Conservation (phyloP, 176 grass and related monocot species). For the Raddia guianensis region DNA sequence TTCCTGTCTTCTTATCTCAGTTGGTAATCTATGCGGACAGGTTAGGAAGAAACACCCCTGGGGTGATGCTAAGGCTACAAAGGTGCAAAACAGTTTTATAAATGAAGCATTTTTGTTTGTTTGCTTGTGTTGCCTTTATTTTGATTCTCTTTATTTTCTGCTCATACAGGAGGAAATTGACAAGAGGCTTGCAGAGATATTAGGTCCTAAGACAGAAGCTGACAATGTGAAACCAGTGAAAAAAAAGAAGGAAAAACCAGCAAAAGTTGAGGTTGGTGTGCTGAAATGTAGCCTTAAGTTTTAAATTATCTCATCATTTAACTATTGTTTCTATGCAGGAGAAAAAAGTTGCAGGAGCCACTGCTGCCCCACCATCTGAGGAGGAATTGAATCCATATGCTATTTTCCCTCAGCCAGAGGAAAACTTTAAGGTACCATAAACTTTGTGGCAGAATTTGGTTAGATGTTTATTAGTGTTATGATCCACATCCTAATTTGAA, state of each 20-base stretch:
- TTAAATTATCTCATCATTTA: constrained; percentile 20
- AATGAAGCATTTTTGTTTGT: neutral
- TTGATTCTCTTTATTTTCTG: constrained; percentile 24
- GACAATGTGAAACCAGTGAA: constrained; percentile 94
- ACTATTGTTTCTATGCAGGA: constrained; percentile 53
- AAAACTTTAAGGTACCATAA: constrained; percentile 78
- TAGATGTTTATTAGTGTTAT: neutral
- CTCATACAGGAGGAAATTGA: constrained; percentile 84
- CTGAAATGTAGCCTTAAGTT: neutral
- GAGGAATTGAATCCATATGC: constrained; percentile 93
- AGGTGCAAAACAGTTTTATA: constrained; percentile 54
- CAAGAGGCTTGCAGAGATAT: constrained; percentile 68
- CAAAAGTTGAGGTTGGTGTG: constrained; percentile 78
- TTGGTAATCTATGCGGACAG: constrained; percentile 84
- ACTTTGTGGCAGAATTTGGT: constrained; percentile 13
- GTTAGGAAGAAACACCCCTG: constrained; percentile 88
- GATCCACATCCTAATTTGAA: neutral
- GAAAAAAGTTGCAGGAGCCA: constrained; percentile 56
- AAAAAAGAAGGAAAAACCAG: constrained; percentile 91
- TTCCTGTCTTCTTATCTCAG: constrained; percentile 41
- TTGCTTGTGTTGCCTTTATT: constrained; percentile 30
- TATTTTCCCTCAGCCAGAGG: constrained; percentile 91
- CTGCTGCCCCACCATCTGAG: constrained; percentile 59
- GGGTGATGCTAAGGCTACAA: constrained; percentile 90
- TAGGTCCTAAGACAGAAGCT: constrained; percentile 85